Evolutionary conservation across 768 basidiomycete species (phyloP), one percentile per base, ranked within the genome.

Genomic region (Lepiota venenata): DNA sequence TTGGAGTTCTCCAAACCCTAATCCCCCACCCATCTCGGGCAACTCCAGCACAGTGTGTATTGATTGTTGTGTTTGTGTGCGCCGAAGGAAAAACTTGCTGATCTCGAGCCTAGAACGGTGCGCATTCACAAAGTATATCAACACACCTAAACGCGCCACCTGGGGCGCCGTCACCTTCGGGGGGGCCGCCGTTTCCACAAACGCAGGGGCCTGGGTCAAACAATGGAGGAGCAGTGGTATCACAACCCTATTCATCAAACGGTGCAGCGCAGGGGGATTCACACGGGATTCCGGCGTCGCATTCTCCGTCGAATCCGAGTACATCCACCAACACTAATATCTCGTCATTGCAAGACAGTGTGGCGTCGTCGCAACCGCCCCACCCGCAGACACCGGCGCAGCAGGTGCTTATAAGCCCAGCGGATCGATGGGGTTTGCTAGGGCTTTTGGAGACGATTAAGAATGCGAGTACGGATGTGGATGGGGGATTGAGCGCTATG

Each of bases 391-490:
- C 91, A 41, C 93, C 95, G 1, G 92, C 93, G 42, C 91, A 97
- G 67, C 95, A 98, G 71, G 83, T 98, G 14, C 80, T 97, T 39
- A 83, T 91, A 60, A 90, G 87, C 58, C 92, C 95, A 1, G 95
- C 95, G 38, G 95, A 98, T 70, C 81, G 93, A 65, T 98, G 94
- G 93, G 95, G 95, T 3, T 76, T 98, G 14, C 66, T 94, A 44
- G 92, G 90, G 14, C 73, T 98, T 50, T 74, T 98, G 54, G 84
- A 88, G 43, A 81, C 91, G 77, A 90, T 96, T 69, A 91, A 91
- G 75, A 89, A 82, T 59, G 85, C 88, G 43, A 77, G 75, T 47
- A 65, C 77, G 53, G 91, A 94, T 65, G 76, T 85, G 48, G 93
- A 96, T 71, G 81, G 84, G 64, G 88, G 85, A 32, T 71, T 93